Base-by-base conservation (phyloP, 768 basidiomycete genomes). In the Boletus patriciae region DNA sequence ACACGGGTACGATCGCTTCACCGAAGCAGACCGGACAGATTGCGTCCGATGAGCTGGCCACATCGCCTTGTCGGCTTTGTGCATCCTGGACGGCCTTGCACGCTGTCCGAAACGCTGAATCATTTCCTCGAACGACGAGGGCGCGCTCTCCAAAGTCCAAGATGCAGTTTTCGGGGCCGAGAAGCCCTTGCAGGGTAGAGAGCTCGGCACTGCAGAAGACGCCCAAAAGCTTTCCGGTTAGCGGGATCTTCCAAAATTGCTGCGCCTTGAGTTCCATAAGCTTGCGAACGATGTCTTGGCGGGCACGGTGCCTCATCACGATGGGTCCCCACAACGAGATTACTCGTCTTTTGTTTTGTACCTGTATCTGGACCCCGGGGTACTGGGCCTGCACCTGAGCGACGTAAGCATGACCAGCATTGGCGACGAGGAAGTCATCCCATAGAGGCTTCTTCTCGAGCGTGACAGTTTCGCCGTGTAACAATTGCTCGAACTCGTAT, bases 1-100 rank as follows among this genome's bases (percentile, higher is more conserved):
- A 75, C 4, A 84, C 67, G 0, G 86, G 85, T 1, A 77, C 68
- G 0, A 79, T 71, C 1, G 79, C 78, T 42, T 82, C 77, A 52
- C 78, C 78, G 55, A 91, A 81, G 67, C 90, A 93, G 4, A 90
- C 84, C 0, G 90, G 90, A 62, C 90, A 93, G 10, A 67, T 64
- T 13, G 54, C 67, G 19, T 55, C 61, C 38, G 59, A 68, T 29
- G 46, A 44, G 15, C 42, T 56, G 23, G 62, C 57, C 12, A 50
- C 60, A 3, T 72, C 72, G 18, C 80, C 68, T 23, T 67, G 66
- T 29, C 63, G 65, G 44, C 34, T 60, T 38, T 72, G 70, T 6
- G 76, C 75, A 4, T 78, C 76, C 52, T 74, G 70, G 3, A 80
- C 80, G 3, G 72, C 70, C 42, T 78, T 64, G 54, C 78, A 79